A percentile compares a stretch with the other conserved stretches of the same genome.
phyloP scores from a whole-genome alignment of 192 early-diverging fungal genomes.

The Coemansia javaensis region DNA sequence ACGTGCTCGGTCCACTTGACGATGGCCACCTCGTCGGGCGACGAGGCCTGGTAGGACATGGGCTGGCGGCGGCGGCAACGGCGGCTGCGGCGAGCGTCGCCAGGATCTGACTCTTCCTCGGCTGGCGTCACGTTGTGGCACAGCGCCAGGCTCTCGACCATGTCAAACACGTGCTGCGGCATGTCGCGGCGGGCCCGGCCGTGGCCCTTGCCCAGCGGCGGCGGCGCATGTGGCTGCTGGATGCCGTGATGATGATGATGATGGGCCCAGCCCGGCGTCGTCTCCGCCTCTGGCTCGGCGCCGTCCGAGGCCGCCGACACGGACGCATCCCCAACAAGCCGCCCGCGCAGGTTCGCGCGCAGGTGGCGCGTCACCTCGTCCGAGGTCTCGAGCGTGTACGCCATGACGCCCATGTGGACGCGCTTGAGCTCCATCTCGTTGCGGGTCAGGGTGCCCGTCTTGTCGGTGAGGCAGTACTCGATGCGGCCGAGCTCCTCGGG shows the following conservation, averaged over 20 bases:
- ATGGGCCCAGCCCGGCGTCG: too few species aligned
- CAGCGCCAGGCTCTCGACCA: constrained; percentile 79
- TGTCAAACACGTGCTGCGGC: constrained; percentile 77
- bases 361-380: constrained; percentile 78
- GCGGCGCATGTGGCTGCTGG: too few species aligned
- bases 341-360: constrained; percentile 37
- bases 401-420: constrained; percentile 93
- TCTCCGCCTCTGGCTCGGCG: too few species aligned
- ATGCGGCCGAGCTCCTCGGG: constrained; percentile 95
- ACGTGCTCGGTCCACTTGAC: constrained; percentile 88
- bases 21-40: constrained; percentile 95
- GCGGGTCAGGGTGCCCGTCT: constrained; percentile 92
- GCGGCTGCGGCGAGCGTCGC: constrained; percentile 3
- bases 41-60: constrained; percentile 88
- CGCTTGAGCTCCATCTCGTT: constrained; percentile 98
- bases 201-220: constrained; percentile 14
- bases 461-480: constrained; percentile 89
- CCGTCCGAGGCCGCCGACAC: background rate
- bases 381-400: constrained; percentile 83
- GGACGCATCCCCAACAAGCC: background rate
- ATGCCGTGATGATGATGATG: too few species aligned
- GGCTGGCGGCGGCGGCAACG: constrained; percentile 23
- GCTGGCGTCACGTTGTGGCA: constrained; percentile 83
- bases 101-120: constrained; percentile 15
- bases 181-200: constrained; percentile 75